Conservation (phyloP, 441 rosid species). For the Pelargonium australe region DNA sequence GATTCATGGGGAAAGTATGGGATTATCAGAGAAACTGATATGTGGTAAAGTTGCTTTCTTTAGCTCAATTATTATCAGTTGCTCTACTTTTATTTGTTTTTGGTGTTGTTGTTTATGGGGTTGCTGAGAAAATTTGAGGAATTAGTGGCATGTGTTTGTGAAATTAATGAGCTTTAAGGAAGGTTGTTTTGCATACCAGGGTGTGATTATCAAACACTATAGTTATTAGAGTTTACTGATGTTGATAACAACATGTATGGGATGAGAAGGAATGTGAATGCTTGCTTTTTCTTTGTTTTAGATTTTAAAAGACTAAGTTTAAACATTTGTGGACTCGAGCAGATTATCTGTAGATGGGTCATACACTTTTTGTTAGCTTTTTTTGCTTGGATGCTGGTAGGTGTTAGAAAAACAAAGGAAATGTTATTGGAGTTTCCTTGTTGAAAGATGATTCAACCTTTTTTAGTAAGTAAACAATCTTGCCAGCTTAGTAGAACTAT, state of each 20-base stretch:
- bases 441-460: no score
- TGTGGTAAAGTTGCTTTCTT: constrained; percentile 50
- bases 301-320: background rate
- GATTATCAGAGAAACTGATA: constrained; percentile 80
- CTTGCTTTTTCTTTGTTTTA: background rate
- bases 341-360: background rate
- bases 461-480: no score
- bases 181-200: background rate
- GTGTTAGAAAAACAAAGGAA: background rate
- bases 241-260: background rate
- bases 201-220: no score
- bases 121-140: background rate
- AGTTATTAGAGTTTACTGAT: background rate
- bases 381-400: background rate
- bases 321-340: background rate
- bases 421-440: no score
- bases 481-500: no score
- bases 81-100: background rate
- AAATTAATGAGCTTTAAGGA: background rate
- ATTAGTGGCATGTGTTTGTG: background rate
- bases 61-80: background rate
- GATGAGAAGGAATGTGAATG: background rate
- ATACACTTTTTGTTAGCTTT: background rate
- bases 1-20: constrained; percentile 92
- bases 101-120: background rate